Percentiles rank a stretch among this genome's conserved stretches.
Evolutionary conservation across 1,284 basidiomycete species (phyloP).

Genomic region (Cryptococcus depauperatus): DNA sequence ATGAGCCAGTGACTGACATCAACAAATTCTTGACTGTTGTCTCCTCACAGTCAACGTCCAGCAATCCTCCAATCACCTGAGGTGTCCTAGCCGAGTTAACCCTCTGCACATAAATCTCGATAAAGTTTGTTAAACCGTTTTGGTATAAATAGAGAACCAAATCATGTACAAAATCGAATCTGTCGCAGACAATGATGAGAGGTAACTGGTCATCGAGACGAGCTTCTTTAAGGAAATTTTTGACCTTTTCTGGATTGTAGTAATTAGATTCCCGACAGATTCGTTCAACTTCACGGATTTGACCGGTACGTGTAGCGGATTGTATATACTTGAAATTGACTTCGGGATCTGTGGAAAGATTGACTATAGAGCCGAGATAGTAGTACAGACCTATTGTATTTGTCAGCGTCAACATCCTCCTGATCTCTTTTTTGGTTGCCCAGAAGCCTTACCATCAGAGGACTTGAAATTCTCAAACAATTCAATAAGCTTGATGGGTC

Average conservation of each 20-base stretch:
- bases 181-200: constrained; percentile 99
- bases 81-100: constrained; percentile 97
- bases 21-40: constrained; percentile 88
- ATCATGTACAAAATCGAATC: constrained; percentile 99
- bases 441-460: constrained; percentile 62
- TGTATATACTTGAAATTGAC: constrained; percentile 99
- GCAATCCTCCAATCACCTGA: constrained; percentile 93
- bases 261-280: constrained; percentile 95
- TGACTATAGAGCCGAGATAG: constrained; percentile 94
- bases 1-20: constrained; percentile 89
- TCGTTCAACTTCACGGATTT: constrained; percentile 97
- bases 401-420: background rate
- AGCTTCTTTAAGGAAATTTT: constrained; percentile 99
- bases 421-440: too few species aligned
- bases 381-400: constrained; percentile 80
- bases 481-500: constrained; percentile 94
- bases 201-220: constrained; percentile 95
- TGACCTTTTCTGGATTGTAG: constrained; percentile 99
- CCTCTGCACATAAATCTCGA: constrained; percentile 97
- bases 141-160: constrained; percentile 98
- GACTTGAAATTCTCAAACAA: constrained; percentile 99
- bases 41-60: constrained; percentile 99
- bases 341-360: constrained; percentile 90
- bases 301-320: constrained; percentile 94
- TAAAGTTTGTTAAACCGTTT: constrained; percentile 93